These are phyloP conservation scores for Boletus sp. DNA, from an alignment of 768 basidiomycete genomes.

Conservation along the genomic window DNA sequence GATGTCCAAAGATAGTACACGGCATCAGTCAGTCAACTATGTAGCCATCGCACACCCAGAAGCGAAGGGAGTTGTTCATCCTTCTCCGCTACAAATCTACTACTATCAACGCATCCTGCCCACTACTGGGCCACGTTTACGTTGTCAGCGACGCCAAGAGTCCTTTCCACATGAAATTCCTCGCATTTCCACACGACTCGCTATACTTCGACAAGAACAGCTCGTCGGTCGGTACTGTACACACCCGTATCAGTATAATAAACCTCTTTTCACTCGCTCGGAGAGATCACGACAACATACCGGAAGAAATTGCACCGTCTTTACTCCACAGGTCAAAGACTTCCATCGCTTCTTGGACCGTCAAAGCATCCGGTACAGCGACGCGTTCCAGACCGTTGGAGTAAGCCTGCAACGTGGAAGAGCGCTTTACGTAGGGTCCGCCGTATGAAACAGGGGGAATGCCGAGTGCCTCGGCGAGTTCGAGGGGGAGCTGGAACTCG, in stretches of 20 bases:
- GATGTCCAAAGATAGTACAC: too few relatives aligned
- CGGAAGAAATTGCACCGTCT: slow-evolving; percentile 50
- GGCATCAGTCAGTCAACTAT: not conserved
- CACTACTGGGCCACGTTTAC: slow-evolving; percentile 9
- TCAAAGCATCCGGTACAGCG: slow-evolving; percentile 56
- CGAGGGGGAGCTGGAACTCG: slow-evolving; percentile 54
- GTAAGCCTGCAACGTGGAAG: slow-evolving; percentile 48
- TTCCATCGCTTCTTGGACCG: slow-evolving; percentile 64
- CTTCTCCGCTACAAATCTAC: not conserved
- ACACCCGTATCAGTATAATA: not conserved
- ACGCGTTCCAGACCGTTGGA: slow-evolving; percentile 52
- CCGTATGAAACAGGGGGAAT: slow-evolving; percentile 41
- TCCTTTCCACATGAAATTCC: slow-evolving; percentile 74
- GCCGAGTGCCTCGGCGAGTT: slow-evolving; percentile 62
- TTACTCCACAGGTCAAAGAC: slow-evolving; percentile 78
- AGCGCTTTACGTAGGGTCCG: slow-evolving; percentile 58
- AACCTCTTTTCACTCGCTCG: not conserved
- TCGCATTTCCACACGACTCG: slow-evolving; percentile 74
- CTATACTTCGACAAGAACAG: slow-evolving; percentile 76
- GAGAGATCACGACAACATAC: slow-evolving; percentile 32
- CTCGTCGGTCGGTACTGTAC: slow-evolving; percentile 54
- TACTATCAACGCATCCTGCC: not conserved
- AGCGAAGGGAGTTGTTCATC: not conserved
- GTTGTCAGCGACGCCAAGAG: slow-evolving; percentile 38
- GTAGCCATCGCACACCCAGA: not conserved